Evolutionary conservation across 164 flowering plant genomes (phyloP).

Genomic region (Magnolia sinica): DNA sequence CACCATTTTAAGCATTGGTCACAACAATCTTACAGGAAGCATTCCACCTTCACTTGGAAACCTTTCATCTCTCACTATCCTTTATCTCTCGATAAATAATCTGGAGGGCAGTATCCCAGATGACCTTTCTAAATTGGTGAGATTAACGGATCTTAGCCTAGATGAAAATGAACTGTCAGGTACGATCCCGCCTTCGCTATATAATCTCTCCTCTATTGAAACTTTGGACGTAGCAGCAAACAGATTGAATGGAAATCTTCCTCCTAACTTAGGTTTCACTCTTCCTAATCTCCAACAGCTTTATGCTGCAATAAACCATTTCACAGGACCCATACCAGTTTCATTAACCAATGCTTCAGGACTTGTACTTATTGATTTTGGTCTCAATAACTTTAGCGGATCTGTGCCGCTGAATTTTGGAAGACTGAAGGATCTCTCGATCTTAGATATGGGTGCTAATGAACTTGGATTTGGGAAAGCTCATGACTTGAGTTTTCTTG

Average conservation of each 20-base stretch:
- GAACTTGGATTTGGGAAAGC: slow-evolving; percentile 5
- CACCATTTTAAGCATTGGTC: not conserved
- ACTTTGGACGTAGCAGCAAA: not conserved
- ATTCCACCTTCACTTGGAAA: not conserved
- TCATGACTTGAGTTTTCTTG: slow-evolving; percentile 9
- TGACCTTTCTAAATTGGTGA: not conserved
- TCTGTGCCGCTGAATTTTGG: slow-evolving; percentile 9
- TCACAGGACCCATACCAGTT: slow-evolving; percentile 14
- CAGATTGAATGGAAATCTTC: slow-evolving; percentile 12
- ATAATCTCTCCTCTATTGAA: not conserved
- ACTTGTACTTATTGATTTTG: slow-evolving; percentile 7
- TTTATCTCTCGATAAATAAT: not conserved
- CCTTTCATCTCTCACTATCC: not conserved
- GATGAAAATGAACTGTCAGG: not conserved
- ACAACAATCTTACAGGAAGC: not conserved
- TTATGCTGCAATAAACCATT: slow-evolving; percentile 4
- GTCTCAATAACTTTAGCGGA: slow-evolving; percentile 9
- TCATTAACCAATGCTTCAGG: slow-evolving; percentile 16
- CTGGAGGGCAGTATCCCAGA: not conserved
- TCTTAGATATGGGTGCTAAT: not conserved
- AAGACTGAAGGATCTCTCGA: not conserved
- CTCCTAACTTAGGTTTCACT: slow-evolving; percentile 1
- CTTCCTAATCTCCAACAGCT: slow-evolving; percentile 12
- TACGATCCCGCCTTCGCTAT: not conserved
- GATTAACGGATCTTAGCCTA: not conserved